Evolutionary conservation across 23 red algal genomes (phyloP), one percentile per base, ranked within the genome.

Genomic region (Gracilaria caudata): DNA sequence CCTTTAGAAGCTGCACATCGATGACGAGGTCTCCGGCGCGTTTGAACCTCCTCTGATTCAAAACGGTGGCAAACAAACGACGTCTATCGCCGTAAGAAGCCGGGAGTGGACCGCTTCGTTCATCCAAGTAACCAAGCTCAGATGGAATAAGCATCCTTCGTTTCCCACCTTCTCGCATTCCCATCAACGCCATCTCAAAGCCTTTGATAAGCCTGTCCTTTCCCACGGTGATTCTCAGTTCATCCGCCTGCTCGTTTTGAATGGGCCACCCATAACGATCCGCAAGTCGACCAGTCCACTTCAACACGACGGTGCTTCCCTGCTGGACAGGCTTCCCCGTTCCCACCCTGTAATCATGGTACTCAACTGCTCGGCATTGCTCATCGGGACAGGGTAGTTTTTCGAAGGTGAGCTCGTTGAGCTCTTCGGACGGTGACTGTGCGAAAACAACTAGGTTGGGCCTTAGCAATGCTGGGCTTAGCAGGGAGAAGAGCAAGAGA

Each of bases 181-280:
- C 77, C 60, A 74, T 57, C n/a, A 91, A 25, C 1, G 79, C 80
- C 90, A 72, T 46, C 39, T 68, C 80, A 56, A 86, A 80, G 24
- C 90, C 90, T 40, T 29, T 54, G 73, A 93, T 85, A 28, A 84
- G 63, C 23, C 28, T 25, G 51, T 70, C 90, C 14, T 36, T 65
- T 0, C 81, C 81, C 32, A 85, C 6, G 8, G 43, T 63, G 10
- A 86, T 20, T 37, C 44, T 80, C 16, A 78, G 51, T 13, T 78
- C 83, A 21, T 75, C 83, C 16, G 77, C 94, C 11, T 82, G 55
- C 65, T 88, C 86, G 32, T 76, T 64, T 29, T 95, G 83, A 68
- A 90, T 86, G 33, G 94, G 81, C 94, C 94, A 95, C 37, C 94
- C 94, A 56, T 91, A 95, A 14, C 94, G 78, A 63, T 95, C 94